These are phyloP conservation scores for Scedosporium aurantiacum DNA, from an alignment of 2,329 filamentous ascomycete species.

Conservation along the genomic window DNA sequence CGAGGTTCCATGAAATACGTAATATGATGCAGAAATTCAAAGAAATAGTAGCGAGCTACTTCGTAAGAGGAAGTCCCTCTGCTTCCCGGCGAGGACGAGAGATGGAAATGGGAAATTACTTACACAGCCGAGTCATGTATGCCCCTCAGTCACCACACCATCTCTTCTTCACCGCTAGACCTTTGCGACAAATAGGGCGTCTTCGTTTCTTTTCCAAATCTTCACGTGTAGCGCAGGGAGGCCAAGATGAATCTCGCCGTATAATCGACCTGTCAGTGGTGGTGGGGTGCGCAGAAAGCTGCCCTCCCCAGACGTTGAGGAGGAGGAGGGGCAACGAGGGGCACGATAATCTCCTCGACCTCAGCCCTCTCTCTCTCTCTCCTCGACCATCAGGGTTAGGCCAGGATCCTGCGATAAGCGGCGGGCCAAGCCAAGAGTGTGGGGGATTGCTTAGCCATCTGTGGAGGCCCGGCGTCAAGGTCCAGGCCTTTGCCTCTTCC, in stretches of 20 bases:
- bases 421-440: neutral
- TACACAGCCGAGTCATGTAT: neutral
- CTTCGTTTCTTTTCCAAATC: neutral
- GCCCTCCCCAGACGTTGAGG: neutral
- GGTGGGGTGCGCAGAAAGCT: neutral
- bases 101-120: neutral
- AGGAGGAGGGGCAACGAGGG: neutral
- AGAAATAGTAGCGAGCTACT: neutral
- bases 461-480: neutral
- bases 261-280: neutral
- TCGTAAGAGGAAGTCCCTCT: neutral
- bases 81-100: neutral
- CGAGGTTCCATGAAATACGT: neutral
- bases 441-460: neutral
- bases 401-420: neutral
- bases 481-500: neutral
- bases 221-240: neutral
- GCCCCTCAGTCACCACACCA: constrained; percentile 1
- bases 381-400: neutral
- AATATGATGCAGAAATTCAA: neutral
- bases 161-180: constrained; percentile 4
- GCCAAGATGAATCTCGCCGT: neutral
- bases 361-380: neutral
- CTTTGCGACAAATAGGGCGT: constrained; percentile 2
- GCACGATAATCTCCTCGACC: neutral